Evolutionary conservation across 768 basidiomycete genomes (phyloP).

Genomic region (Fibroporia radiculosa): DNA sequence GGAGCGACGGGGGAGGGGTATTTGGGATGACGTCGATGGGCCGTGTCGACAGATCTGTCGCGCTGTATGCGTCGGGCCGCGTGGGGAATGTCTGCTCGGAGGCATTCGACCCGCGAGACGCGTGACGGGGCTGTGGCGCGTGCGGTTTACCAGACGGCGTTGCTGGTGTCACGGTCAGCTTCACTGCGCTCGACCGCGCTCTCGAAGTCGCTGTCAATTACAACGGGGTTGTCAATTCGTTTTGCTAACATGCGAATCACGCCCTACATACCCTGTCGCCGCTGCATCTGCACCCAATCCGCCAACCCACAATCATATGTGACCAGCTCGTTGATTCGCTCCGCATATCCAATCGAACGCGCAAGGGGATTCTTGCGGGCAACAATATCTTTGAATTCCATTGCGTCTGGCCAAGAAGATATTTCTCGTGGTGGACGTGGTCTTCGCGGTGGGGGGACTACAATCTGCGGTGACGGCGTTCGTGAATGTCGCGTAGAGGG

Average conservation of each 20-base stretch:
- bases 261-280: constrained; percentile 38
- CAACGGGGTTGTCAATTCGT: not conserved
- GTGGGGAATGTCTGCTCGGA: constrained; percentile 76
- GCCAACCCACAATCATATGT: constrained; percentile 67
- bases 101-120: constrained; percentile 62
- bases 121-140: constrained; percentile 48
- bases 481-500: constrained; percentile 14
- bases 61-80: constrained; percentile 69
- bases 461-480: constrained; percentile 9
- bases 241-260: no score
- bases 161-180: not conserved
- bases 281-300: constrained; percentile 64
- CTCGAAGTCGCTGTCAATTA: not conserved
- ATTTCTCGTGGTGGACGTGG: constrained; percentile 22
- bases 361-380: constrained; percentile 50
- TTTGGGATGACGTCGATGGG: constrained; percentile 43
- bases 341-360: constrained; percentile 64
- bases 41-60: constrained; percentile 62
- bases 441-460: not conserved
- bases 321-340: constrained; percentile 78
- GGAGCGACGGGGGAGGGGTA: constrained; percentile 48
- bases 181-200: constrained; percentile 2
- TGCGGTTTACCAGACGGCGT: constrained; percentile 4
- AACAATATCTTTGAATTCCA: constrained; percentile 63
- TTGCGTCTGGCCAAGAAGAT: constrained; percentile 49